Conservation (phyloP, 306 rosid species). For the Cicer cuneatum region DNA sequence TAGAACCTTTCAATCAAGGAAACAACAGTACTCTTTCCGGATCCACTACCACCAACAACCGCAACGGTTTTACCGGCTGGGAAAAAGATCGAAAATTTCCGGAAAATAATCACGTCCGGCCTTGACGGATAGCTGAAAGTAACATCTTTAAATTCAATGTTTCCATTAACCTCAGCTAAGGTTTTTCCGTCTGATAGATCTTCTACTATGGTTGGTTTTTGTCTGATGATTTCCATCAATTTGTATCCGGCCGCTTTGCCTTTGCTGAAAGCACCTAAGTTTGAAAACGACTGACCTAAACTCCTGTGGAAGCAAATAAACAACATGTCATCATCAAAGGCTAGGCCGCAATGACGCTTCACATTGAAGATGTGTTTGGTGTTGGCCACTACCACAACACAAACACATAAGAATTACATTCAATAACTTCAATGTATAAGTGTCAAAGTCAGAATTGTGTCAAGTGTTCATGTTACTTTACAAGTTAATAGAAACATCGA, state of each 20-base stretch:
- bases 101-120: conserved; percentile 84
- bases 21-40: conserved; percentile 97
- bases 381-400: too few species aligned
- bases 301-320: conserved; percentile 67
- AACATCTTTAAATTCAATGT: conserved; percentile 88
- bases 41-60: conserved; percentile 98
- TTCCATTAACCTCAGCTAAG: conserved; percentile 74
- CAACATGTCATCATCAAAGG: conserved; percentile 27
- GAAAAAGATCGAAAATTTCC: conserved; percentile 83
- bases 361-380: too few species aligned
- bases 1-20: conserved; percentile 95
- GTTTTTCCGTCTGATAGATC: conserved; percentile 75
- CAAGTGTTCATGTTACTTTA: too few species aligned
- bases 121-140: conserved; percentile 94
- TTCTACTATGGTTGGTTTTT: conserved; percentile 81
- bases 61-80: conserved; percentile 97
- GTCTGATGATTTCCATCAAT: conserved; percentile 92
- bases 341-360: too few species aligned
- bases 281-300: conserved; percentile 98
- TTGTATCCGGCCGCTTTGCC: conserved; percentile 96
- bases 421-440: too few species aligned
- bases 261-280: conserved; percentile 96
- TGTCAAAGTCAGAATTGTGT: too few species aligned
- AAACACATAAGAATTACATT: too few species aligned
- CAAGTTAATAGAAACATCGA: neutral